These are phyloP conservation scores for Emericellopsis atlantica DNA, from an alignment of 2,329 filamentous ascomycete species.

Conservation along the genomic window DNA sequence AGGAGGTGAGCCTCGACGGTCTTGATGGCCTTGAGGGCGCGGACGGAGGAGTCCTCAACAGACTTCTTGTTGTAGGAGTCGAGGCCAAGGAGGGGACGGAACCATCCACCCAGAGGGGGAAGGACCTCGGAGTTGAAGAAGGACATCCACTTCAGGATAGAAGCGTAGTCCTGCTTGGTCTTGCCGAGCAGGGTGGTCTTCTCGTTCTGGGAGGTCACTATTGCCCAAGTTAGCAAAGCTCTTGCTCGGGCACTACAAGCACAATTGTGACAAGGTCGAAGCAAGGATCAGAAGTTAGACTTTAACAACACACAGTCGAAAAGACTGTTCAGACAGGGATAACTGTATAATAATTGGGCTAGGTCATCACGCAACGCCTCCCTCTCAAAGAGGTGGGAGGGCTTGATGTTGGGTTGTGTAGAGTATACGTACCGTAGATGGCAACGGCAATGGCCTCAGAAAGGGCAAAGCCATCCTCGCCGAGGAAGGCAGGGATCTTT, in stretches of 20 bases:
- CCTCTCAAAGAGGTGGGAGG: slow-evolving; percentile 12
- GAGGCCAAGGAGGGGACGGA: slow-evolving; percentile 70
- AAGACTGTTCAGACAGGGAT: slow-evolving; percentile 80
- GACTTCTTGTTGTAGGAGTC: slow-evolving; percentile 96
- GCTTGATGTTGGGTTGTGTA: not conserved
- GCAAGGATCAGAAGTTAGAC: slow-evolving; percentile 66
- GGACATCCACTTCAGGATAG: slow-evolving; percentile 97
- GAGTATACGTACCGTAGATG: slow-evolving; percentile 75
- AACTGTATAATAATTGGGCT: slow-evolving; percentile 67
- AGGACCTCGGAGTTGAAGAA: slow-evolving; percentile 88
- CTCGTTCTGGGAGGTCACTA: slow-evolving; percentile 98
- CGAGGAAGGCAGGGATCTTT: slow-evolving; percentile 88
- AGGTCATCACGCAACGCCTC: slow-evolving; percentile 48
- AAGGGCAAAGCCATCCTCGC: slow-evolving; percentile 80
- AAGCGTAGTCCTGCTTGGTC: slow-evolving; percentile 99
- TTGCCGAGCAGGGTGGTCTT: slow-evolving; percentile 98
- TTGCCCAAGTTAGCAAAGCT: slow-evolving; percentile 5
- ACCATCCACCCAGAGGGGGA: slow-evolving; percentile 62
- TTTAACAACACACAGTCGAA: slow-evolving; percentile 62
- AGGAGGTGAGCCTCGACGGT: slow-evolving; percentile 80
- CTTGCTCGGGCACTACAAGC: not conserved
- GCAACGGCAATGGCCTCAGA: slow-evolving; percentile 88
- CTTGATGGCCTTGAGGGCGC: slow-evolving; percentile 51
- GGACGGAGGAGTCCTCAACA: slow-evolving; percentile 69
- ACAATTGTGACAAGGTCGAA: slow-evolving; percentile 11